Conservation (phyloP, 129 eudicot species). For the Pulicaria dysenterica region DNA sequence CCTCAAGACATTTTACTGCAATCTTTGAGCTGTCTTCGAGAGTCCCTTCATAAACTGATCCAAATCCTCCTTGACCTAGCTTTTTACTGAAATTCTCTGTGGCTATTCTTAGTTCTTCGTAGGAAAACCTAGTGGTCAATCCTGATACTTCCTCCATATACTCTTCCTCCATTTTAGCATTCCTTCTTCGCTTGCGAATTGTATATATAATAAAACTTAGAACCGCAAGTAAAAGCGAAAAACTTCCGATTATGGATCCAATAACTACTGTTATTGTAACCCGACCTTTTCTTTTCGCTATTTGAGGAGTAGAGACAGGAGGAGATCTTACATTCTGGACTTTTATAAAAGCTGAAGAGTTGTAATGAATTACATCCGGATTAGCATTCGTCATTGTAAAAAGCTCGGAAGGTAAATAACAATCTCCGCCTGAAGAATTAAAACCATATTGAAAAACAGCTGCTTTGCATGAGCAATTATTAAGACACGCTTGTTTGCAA, state of each 20-base stretch:
- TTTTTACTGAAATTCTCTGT: slow-evolving; percentile 43
- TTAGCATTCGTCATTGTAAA: slow-evolving; percentile 29
- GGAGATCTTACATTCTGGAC: slow-evolving; percentile 26
- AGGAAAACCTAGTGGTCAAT: slow-evolving; percentile 44
- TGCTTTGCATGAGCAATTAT: slow-evolving; percentile 46
- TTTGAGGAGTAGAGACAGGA: neutral
- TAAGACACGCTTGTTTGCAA: slow-evolving; percentile 37
- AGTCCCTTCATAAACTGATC: slow-evolving; percentile 45
- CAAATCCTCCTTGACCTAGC: slow-evolving; percentile 58
- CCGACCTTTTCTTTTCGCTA: neutral
- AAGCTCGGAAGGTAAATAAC: slow-evolving; percentile 34
- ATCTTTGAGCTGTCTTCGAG: slow-evolving; percentile 33
- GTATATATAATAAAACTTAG: neutral
- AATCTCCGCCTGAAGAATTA: neutral
- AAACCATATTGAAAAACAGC: slow-evolving; percentile 26
- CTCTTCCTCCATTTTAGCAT: slow-evolving; percentile 37
- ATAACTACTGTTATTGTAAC: neutral
- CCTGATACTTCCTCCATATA: slow-evolving; percentile 41
- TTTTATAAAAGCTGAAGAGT: slow-evolving; percentile 31
- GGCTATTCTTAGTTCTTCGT: slow-evolving; percentile 34
- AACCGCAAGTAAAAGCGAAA: neutral
- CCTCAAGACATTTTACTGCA: slow-evolving; percentile 49
- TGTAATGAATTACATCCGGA: neutral
- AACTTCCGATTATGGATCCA: neutral
- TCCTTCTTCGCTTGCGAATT: neutral